phyloP scores from a whole-genome alignment of 2,329 filamentous ascomycete species.

The Colletotrichum sp. region DNA sequence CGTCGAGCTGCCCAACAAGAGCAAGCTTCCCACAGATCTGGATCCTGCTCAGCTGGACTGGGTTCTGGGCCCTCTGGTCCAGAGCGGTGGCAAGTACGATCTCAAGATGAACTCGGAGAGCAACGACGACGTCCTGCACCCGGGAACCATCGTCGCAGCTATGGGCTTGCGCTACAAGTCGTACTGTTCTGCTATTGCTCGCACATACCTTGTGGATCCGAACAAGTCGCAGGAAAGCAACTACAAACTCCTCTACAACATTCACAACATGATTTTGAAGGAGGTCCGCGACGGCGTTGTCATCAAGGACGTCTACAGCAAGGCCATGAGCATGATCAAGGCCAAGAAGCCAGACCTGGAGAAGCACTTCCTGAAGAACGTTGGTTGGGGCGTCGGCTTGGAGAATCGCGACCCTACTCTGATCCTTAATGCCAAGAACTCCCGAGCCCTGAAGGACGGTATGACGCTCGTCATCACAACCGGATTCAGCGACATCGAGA shows the following conservation, averaged over 20 bases:
- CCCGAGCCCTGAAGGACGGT: conserved; percentile 84
- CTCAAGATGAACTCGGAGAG: conserved; percentile 80
- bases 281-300: conserved; percentile 85
- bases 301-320: conserved; percentile 90
- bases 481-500: conserved; percentile 88
- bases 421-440: conserved; percentile 86
- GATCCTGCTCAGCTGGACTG: conserved; percentile 91
- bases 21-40: conserved; percentile 85
- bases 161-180: conserved; percentile 95
- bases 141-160: conserved; percentile 91
- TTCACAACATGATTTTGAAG: conserved; percentile 91
- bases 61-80: conserved; percentile 88
- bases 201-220: conserved; percentile 95
- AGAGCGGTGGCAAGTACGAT: conserved; percentile 96
- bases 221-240: conserved; percentile 95
- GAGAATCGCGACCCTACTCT: conserved; percentile 87
- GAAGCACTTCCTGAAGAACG: conserved; percentile 91
- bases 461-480: conserved; percentile 96
- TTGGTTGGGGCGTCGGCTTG: conserved; percentile 91
- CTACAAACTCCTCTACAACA: conserved; percentile 84
- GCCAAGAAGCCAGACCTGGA: conserved; percentile 94
- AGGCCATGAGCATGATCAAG: conserved; percentile 80
- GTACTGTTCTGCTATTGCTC: conserved; percentile 89
- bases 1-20: conserved; percentile 70
- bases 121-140: conserved; percentile 82